Conservation (phyloP, 1,284 basidiomycete genomes). For the Coniferiporia weirii region DNA sequence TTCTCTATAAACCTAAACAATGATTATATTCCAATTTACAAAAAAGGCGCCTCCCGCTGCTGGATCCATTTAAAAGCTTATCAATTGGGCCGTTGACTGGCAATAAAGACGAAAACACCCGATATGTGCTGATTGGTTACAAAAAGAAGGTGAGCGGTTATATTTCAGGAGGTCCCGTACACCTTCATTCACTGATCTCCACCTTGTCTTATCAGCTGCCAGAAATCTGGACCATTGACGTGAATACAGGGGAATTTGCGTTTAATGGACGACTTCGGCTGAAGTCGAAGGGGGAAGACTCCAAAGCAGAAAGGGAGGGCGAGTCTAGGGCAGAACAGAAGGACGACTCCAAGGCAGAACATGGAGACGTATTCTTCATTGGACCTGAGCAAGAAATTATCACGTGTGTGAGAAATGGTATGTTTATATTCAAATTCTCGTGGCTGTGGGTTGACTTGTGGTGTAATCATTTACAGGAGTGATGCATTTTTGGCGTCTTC, state of each 20-base stretch:
- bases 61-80: too few species aligned
- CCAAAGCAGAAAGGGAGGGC: too few species aligned
- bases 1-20: too few species aligned
- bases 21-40: too few species aligned
- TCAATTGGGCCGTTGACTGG: too few species aligned
- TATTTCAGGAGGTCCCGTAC: too few species aligned
- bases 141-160: not conserved
- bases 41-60: too few species aligned
- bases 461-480: not conserved
- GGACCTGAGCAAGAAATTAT: constrained; percentile 8
- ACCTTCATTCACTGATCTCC: not conserved
- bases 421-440: not conserved
- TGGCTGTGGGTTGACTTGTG: not conserved
- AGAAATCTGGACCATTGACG: constrained; percentile 13
- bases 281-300: too few species aligned
- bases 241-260: not conserved
- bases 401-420: constrained; percentile 10
- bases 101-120: too few species aligned
- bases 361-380: constrained; percentile 14
- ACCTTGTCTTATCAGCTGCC: not conserved
- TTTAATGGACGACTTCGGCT: too few species aligned
- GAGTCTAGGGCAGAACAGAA: too few species aligned
- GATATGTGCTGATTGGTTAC: not conserved
- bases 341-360: constrained; percentile 8
- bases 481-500: constrained; percentile 13